Conservation (phyloP, 2,329 filamentous ascomycete genomes). For the Fusarium siculi region DNA sequence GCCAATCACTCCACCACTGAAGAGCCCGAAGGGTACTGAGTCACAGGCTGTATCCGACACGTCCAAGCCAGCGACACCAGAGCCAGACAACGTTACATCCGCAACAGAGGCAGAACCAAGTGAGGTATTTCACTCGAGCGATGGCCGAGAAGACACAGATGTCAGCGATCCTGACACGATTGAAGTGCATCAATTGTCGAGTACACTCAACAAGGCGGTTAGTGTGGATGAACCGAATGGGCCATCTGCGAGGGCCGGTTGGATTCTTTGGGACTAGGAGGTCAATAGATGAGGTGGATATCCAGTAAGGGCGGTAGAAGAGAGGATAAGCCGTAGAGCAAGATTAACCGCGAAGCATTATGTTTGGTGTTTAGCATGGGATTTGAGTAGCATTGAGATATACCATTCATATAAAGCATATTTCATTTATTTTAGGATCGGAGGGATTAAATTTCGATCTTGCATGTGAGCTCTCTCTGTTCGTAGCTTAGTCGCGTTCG, state of each 20-base stretch:
- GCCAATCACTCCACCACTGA: constrained; percentile 43
- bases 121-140: constrained; percentile 48
- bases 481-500: too few species aligned
- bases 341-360: neutral
- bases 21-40: neutral
- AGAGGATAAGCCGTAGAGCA: neutral
- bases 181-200: constrained; percentile 30
- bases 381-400: constrained; percentile 3
- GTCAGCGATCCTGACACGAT: constrained; percentile 49
- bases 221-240: constrained; percentile 10
- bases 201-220: constrained; percentile 1
- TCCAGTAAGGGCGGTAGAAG: neutral
- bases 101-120: constrained; percentile 46
- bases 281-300: neutral
- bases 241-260: constrained; percentile 31
- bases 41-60: neutral
- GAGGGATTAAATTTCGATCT: neutral
- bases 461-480: neutral
- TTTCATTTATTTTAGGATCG: neutral
- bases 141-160: constrained; percentile 48
- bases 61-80: constrained; percentile 16
- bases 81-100: neutral
- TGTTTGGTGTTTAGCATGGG: constrained; percentile 10
- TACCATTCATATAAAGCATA: constrained; percentile 7
- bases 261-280: constrained; percentile 39